Base-by-base conservation (phyloP, 2,329 filamentous ascomycete genomes). In the Zasmidium cellare region DNA sequence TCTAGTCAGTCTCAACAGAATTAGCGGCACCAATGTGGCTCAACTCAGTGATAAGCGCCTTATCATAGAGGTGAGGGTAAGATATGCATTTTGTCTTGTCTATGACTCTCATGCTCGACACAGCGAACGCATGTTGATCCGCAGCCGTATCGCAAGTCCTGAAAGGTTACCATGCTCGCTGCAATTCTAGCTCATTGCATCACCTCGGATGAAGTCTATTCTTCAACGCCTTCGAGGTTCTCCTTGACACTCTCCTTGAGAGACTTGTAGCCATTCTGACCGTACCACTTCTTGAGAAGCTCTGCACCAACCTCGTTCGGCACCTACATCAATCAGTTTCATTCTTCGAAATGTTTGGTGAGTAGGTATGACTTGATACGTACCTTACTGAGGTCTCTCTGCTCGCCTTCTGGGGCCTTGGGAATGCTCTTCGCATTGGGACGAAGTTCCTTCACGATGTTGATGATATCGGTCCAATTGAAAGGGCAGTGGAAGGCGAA, bases 401-500 rank as follows among this genome's bases (percentile, higher is more conserved):
- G 63, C 23, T 64, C 55, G 24, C 60, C 53, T 22, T 65, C 60
- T 19, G 52, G 57, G 22, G 65, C 55, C 31, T 58, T 61, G 9
- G 53, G 46, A 20, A 67, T 62, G 14, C 51, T 51, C 47, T 49
- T 64, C 1, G 72, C 74, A 2, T 75, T 68, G 0, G 81, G 80
- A 47, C 73, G 73, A 2, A 75, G 24, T 46, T 74, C 71, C 24
- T 73, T 67, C 44, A 79, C 65, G 9, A 76, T 68, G 0, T 57
- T 63, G 9, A 82, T 60, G 16, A 83, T 62, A 1, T 76, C 65
- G 19, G 81, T 80, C 69, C 76, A 81, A 47, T 73, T 81, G 56
- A 75, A 80, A 0, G 75, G 76, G 1, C 75, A 71, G 0, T 79
- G 81, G 53, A 81, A 83, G 1, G 73, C 84, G 64, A 85, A 84